Conservation (phyloP, 2,329 filamentous ascomycete genomes). For the Diplodia intermedia region DNA sequence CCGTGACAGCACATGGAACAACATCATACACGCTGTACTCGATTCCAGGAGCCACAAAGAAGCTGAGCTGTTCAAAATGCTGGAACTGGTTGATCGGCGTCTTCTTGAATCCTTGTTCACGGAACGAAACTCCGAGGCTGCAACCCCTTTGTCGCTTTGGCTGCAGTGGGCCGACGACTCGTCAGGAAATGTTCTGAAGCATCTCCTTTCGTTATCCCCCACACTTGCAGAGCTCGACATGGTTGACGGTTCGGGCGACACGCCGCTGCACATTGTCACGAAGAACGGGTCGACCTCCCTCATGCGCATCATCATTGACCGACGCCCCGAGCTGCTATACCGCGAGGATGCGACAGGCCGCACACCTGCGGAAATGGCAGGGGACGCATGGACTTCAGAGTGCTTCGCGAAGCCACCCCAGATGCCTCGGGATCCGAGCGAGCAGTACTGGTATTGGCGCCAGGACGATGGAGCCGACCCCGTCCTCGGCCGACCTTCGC, state of each 20-base stretch:
- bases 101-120: conserved; percentile 65
- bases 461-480: neutral
- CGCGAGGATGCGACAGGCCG: conserved; percentile 79
- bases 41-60: conserved; percentile 36
- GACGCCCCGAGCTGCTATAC: conserved; percentile 65
- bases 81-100: conserved; percentile 65
- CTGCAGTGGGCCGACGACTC: conserved; percentile 20
- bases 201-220: conserved; percentile 45
- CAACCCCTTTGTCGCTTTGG: conserved; percentile 67
- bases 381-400: conserved; percentile 59
- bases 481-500: neutral
- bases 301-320: conserved; percentile 59
- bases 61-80: conserved; percentile 53
- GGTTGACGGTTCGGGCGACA: conserved; percentile 70
- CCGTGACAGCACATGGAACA: conserved; percentile 67
- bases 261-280: conserved; percentile 67
- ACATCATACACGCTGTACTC: conserved; percentile 70
- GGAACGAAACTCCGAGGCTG: conserved; percentile 63
- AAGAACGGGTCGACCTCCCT: conserved; percentile 48
- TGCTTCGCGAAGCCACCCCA: conserved; percentile 39
- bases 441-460: conserved; percentile 18
- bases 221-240: conserved; percentile 62
- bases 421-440: conserved; percentile 29
- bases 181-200: conserved; percentile 31
- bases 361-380: conserved; percentile 73